Evolutionary conservation across 345 rosid species (phyloP), one percentile per base, ranked within the genome.

Genomic region (Ceriops decandra): DNA sequence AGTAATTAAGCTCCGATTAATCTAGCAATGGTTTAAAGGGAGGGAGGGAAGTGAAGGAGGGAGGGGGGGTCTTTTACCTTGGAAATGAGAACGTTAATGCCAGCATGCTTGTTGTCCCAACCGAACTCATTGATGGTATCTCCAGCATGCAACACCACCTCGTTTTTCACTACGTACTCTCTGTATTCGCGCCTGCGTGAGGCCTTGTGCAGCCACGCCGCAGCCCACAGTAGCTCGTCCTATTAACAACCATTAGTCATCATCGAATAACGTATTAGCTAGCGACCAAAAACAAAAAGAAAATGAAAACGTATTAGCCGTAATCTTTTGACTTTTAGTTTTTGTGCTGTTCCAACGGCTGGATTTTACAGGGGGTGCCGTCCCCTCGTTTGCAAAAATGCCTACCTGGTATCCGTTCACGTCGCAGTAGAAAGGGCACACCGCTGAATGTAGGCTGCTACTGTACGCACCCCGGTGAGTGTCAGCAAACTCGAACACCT

Each of bases 61-160:
- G 24, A 22, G 24, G n/a, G n/a, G 46, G 49, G 49, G 49, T 24
- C 17, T 0, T 17, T 52, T 63, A 77, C 80, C 80, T 77, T 77
- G 62, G 80, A 77, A 72, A 77, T 58, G 72, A 77, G 80, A 57
- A 77, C 51, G 73, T 77, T 77, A 52, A 77, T 77, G 32, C 80
- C 80, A 52, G 80, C 80, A 68, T 77, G 80, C 69, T 77, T 77
- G 57, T 77, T 77, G 42, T 77, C 80, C 80, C 80, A 77, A 22
- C 80, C 80, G 42, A 77, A 77, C 70, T 77, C 80, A 59, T 77
- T 77, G 52, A 77, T 77, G 73, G 76, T 72, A 77, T 77, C 80
- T 68, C 80, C 80, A 20, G 80, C 80, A 68, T 77, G 76, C 67
- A 77, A 53, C 7, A 72, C 72, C 28, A 72, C 80, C 76, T 77